Percentiles rank a stretch among this genome's conserved stretches.
Evolutionary conservation across 2,329 filamentous ascomycete species (phyloP).

Genomic region (Fusarium sp.): DNA sequence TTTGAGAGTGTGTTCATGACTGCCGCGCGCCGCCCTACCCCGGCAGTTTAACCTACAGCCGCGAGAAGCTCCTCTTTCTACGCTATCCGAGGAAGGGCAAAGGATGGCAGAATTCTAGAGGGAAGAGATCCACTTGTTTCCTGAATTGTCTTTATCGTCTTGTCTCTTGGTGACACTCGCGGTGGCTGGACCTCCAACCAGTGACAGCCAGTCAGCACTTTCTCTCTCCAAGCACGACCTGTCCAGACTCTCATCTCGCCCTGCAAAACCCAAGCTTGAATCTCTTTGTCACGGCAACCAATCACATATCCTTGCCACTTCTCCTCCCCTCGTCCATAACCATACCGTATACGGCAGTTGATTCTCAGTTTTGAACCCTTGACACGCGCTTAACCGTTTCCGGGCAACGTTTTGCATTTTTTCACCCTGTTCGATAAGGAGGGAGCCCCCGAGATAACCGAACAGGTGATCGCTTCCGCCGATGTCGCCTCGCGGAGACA

Average conservation of each 20-base stretch:
- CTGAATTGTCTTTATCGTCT: conserved; percentile 1
- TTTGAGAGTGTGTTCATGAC: background rate
- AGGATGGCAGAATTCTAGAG: background rate
- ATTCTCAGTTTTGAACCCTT: conserved; percentile 31
- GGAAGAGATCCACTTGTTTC: conserved; percentile 21
- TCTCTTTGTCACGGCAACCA: conserved; percentile 6
- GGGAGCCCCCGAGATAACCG: conserved; percentile 35
- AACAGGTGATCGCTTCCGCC: conserved; percentile 3
- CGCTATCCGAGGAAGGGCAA: conserved; percentile 31
- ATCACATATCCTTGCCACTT: conserved; percentile 2
- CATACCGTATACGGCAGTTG: conserved; percentile 28
- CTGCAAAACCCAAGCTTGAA: background rate
- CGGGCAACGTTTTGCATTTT: conserved; percentile 37
- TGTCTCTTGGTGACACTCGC: background rate
- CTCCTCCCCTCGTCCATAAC: background rate
- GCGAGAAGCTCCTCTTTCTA: background rate
- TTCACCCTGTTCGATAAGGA: conserved; percentile 27
- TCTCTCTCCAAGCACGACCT: background rate
- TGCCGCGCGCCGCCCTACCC: background rate
- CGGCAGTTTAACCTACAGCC: conserved; percentile 17
- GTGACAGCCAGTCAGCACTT: background rate
- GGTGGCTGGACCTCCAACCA: background rate
- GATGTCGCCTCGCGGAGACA: background rate
- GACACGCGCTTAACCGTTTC: conserved; percentile 20
- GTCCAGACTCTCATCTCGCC: background rate